Base-by-base conservation (phyloP, 2,329 filamentous ascomycete species). In the Trichoderma sp. region DNA sequence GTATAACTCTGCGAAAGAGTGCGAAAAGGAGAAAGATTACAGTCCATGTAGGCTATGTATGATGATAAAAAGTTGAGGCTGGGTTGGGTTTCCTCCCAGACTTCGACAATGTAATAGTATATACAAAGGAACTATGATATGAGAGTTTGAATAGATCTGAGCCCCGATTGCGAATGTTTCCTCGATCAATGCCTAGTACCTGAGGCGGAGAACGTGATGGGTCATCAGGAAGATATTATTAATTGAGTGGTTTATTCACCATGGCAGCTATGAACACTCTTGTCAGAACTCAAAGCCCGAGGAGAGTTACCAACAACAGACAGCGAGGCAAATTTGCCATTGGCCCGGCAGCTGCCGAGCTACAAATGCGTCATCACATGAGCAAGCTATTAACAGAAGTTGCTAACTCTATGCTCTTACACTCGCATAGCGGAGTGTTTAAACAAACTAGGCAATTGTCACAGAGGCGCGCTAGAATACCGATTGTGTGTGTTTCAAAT, bases 101-200 rank as follows among this genome's bases (percentile, higher is more conserved):
- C 58, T 34, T 58, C 21, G 56, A 14, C 69, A 57, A 21, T 72
- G 71, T 72, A 72, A 72, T 72, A 67, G 64, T 67, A 72, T 72
- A 72, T 68, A 68, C 32, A 64, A 57, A 70, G 58, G 34, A 70
- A 34, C 57, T 62, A 61, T 21, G 36, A 61, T 68, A 61, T 69
- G 28, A 43, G 39, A 53, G 28, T 5, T 34, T 66, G 47, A 36
- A 32, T 9, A 28, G 12, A 36, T 5, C 47, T 21, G 30, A n/a
- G 15, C n/a, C 26, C 3, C 30, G 11, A 8, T 21, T 57, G 15
- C 11, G 21, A 43, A 58, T 18, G n/a, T 15, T n/a, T 28, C 28
- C 32, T 9, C n/a, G 4, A 51, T 21, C 8, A 21, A 51, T 57
- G 2, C 21, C 6, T 11, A 12, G 8, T 51, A 24, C 3, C 6